Conservation (phyloP, 306 rosid species). For the Fragaria vesca region DNA sequence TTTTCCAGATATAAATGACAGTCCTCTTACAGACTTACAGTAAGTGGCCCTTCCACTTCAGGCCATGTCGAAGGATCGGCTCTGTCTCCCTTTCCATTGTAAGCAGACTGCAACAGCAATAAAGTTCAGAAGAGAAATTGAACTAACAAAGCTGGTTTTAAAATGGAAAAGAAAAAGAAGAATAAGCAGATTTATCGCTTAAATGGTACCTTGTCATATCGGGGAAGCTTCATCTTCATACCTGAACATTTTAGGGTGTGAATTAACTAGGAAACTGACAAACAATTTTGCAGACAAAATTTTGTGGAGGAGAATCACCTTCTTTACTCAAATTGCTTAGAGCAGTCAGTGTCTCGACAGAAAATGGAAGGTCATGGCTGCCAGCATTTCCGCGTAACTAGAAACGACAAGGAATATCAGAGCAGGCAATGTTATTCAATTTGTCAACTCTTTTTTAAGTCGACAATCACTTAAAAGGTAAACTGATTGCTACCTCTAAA, state of each 20-base stretch:
- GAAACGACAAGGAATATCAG: conserved; percentile 15
- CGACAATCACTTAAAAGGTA: neutral
- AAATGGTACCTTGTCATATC: conserved; percentile 76
- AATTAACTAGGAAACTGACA: conserved; percentile 23
- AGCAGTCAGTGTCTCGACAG: conserved; percentile 64
- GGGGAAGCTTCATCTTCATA: conserved; percentile 78
- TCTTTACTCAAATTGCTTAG: conserved; percentile 64
- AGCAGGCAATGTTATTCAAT: neutral
- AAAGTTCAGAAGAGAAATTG: conserved; percentile 28
- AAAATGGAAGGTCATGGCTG: conserved; percentile 83
- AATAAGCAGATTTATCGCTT: conserved; percentile 4
- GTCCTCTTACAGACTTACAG: conserved; percentile 42
- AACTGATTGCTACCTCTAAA: conserved; percentile 63
- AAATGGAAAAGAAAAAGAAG: neutral
- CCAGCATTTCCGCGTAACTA: conserved; percentile 93
- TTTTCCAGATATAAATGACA: neutral
- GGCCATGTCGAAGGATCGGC: conserved; percentile 85
- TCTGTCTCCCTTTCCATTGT: conserved; percentile 83
- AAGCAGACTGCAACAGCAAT: conserved; percentile 67
- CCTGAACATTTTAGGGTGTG: conserved; percentile 49
- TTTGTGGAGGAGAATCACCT: conserved; percentile 46
- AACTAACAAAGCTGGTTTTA: neutral
- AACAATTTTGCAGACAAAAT: conserved; percentile 8
- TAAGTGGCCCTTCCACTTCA: conserved; percentile 80
- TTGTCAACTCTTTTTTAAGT: conserved; percentile 6